Percentiles rank a stretch among this genome's conserved stretches.
Evolutionary conservation across 768 basidiomycete species (phyloP).

Genomic region (Favolaschia claudopus): DNA sequence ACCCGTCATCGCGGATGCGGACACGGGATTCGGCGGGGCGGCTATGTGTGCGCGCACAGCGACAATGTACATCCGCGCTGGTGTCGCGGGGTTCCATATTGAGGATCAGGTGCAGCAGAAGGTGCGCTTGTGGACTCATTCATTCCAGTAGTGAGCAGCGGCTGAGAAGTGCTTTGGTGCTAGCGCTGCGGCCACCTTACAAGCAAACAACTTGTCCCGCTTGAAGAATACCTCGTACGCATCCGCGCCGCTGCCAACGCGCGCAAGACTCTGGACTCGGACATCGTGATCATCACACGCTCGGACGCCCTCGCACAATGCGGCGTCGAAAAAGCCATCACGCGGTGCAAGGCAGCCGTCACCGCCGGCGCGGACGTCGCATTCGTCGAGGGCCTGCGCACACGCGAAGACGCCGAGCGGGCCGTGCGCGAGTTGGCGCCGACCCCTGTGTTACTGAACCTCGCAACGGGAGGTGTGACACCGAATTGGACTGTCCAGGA

Average conservation of each 20-base stretch:
- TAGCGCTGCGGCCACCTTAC: constrained; percentile 59
- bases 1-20: constrained; percentile 64
- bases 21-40: constrained; percentile 66
- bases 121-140: background rate
- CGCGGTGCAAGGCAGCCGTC: constrained; percentile 48
- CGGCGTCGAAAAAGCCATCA: constrained; percentile 50
- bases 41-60: constrained; percentile 63
- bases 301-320: constrained; percentile 50
- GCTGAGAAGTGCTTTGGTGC: constrained; percentile 39
- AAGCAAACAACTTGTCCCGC: constrained; percentile 60
- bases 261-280: constrained; percentile 49
- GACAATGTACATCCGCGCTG: constrained; percentile 54
- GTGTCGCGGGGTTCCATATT: constrained; percentile 61
- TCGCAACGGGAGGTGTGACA: constrained; percentile 50
- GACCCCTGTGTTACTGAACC: constrained; percentile 52
- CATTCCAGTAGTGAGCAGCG: constrained; percentile 29
- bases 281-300: constrained; percentile 44
- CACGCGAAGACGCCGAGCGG: constrained; percentile 43
- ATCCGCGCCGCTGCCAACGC: constrained; percentile 61
- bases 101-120: constrained; percentile 57
- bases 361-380: constrained; percentile 47
- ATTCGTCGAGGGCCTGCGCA: constrained; percentile 54
- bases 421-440: constrained; percentile 41
- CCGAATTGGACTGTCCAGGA: constrained; percentile 51
- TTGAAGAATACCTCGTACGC: constrained; percentile 57